Percentiles rank a stretch among this genome's conserved stretches.
These are phyloP conservation scores for Clohesyomyces aquaticus DNA, from an alignment of 495 filamentous ascomycete genomes.

Conservation along the genomic window DNA sequence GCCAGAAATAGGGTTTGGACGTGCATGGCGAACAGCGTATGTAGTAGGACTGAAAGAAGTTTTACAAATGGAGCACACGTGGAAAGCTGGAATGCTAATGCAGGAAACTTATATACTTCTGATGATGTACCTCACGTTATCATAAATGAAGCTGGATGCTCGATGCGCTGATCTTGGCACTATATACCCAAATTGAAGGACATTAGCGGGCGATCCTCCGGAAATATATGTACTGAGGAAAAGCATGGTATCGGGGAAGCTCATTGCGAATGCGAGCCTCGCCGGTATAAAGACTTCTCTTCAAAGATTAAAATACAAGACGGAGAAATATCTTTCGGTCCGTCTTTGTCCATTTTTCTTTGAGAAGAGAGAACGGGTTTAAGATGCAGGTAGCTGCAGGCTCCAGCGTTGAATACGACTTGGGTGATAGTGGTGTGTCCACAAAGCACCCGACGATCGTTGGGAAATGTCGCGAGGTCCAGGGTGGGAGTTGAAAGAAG, in stretches of 20 bases:
- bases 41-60: not conserved
- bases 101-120: not conserved
- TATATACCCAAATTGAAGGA: not conserved
- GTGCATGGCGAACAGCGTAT: constrained; percentile 16
- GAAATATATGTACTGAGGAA: not conserved
- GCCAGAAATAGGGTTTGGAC: constrained; percentile 7
- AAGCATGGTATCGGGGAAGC: not conserved
- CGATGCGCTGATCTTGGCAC: not conserved
- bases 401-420: too few species aligned
- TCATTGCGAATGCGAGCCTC: not conserved
- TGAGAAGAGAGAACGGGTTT: too few species aligned
- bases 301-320: not conserved
- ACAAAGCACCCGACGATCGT: too few species aligned
- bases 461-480: too few species aligned
- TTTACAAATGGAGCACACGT: not conserved
- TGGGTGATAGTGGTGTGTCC: too few species aligned
- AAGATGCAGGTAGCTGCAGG: too few species aligned
- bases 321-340: not conserved
- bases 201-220: not conserved
- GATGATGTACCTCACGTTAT: not conserved
- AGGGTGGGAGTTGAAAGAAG: not conserved
- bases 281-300: not conserved
- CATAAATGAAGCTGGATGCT: not conserved
- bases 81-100: not conserved
- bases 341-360: too few species aligned